Evolutionary conservation across 441 rosid species (phyloP), one percentile per base, ranked within the genome.

Genomic region (Gossypium trilobum): DNA sequence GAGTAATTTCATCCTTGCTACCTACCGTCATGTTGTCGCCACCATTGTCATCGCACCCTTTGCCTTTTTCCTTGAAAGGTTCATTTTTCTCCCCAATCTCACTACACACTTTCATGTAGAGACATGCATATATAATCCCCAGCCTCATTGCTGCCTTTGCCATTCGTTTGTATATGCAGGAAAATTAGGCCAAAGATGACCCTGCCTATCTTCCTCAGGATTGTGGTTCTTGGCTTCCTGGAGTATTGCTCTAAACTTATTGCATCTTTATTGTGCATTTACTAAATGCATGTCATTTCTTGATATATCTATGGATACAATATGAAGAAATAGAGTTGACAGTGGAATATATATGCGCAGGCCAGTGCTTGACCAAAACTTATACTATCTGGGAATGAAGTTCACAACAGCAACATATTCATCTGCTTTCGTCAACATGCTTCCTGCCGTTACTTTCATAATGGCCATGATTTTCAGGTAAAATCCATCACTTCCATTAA

Each of bases 141-240:
- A 52, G 54, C n/a, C 13, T 56, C 22, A 4, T 61, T 69, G 1
- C 8, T 66, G 4, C 9, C 70, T 31, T 57, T 54, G 46, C 11
- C 17, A 48, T 50, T 50, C 16, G 25, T 46, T 39, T 20, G 4
- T 14, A 2, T 42, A 62, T 75, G 62, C 93, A 93, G 98, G 91
- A 91, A 91, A 84, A 80, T 66, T 77, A 88, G 98, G 82, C 98
- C 98, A 3, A 93, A 88, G 88, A 68, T 93, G 86, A 93, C 98
- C 27, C 78, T 89, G 44, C 81, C 91, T 1, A 73, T 90, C 77
- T 90, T 93, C 74, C 82, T 91, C 4, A 81, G 89, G 77, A 91
- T 93, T 73, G 70, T 86, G 70, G 68, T 68, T 29, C 95, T 93
- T 13, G 97, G 86, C 46, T 86, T 93, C 73, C 85, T 93, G 2